Conservation (phyloP, 192 early-diverging fungal genomes). For the Spizellomyces sp. region DNA sequence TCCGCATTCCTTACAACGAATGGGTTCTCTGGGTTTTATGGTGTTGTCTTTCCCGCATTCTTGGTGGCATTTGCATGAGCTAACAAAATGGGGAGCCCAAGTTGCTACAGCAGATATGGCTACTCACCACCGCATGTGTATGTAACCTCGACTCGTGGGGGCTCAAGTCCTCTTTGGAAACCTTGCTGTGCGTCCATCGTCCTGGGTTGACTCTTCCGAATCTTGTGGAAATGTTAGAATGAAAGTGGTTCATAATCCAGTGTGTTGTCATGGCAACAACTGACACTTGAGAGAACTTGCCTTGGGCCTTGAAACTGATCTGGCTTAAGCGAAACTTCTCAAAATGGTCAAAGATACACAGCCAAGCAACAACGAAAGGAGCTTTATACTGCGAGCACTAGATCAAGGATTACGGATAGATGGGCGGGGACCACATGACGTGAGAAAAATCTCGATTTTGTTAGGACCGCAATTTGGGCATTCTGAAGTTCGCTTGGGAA, state of each 20-base stretch:
- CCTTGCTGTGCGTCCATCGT: not conserved
- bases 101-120: not conserved
- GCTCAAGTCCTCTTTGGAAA: not conserved
- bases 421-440: conserved; percentile 74
- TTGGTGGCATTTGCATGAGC: conserved; percentile 5
- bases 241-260: too few species aligned
- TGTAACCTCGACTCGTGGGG: conserved; percentile 37
- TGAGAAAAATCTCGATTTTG: conserved; percentile 62
- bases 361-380: conserved; percentile 73
- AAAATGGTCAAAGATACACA: conserved; percentile 28
- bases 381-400: conserved; percentile 75
- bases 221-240: too few species aligned
- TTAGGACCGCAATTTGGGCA: conserved; percentile 74
- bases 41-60: conserved; percentile 89
- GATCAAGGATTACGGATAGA: conserved; percentile 73
- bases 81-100: not conserved
- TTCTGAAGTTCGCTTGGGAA: conserved; percentile 79
- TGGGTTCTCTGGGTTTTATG: conserved; percentile 92
- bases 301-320: too few species aligned
- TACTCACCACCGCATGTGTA: conserved; percentile 51
- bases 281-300: too few species aligned
- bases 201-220: too few species aligned
- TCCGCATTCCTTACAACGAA: conserved; percentile 95
- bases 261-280: too few species aligned
- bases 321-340: not conserved